These are phyloP conservation scores for Penicillium sp. DNA, from an alignment of 2,329 filamentous ascomycete species.

Conservation along the genomic window DNA sequence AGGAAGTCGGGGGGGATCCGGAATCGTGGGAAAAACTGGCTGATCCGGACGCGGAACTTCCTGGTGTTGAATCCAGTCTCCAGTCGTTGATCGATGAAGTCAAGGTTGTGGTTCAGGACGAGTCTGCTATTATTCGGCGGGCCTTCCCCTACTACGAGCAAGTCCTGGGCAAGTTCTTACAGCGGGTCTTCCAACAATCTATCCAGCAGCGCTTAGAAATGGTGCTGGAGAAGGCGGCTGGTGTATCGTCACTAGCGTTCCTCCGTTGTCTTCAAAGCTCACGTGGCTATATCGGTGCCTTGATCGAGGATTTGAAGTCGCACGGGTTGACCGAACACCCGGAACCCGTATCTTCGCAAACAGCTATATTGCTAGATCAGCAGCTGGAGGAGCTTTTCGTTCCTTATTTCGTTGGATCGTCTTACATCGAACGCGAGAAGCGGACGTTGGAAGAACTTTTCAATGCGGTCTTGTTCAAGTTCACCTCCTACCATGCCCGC, in stretches of 20 bases:
- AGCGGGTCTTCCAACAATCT: conserved; percentile 95
- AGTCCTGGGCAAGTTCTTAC: conserved; percentile 86
- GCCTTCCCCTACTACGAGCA: conserved; percentile 97
- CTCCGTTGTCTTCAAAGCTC: conserved; percentile 87
- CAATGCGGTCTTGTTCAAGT: conserved; percentile 91
- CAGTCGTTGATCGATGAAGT: conserved; percentile 93
- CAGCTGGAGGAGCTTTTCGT: conserved; percentile 66
- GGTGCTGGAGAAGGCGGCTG: conserved; percentile 91
- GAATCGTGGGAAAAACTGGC: conserved; percentile 86
- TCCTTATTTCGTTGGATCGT: conserved; percentile 63
- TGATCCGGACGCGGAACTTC: conserved; percentile 88
- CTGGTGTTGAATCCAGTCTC: conserved; percentile 84
- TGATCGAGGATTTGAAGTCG: conserved; percentile 89
- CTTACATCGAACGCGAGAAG: conserved; percentile 65
- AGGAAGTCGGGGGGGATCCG: conserved; percentile 64
- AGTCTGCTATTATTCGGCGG: conserved; percentile 93
- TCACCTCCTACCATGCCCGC: conserved; percentile 79
- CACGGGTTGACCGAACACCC: conserved; percentile 95
- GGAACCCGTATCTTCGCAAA: conserved; percentile 82
- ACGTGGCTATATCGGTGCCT: conserved; percentile 76
- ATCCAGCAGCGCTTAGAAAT: conserved; percentile 94
- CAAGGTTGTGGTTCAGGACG: conserved; percentile 91
- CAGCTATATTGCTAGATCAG: conserved; percentile 67
- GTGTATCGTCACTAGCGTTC: conserved; percentile 88
- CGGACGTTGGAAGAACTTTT: conserved; percentile 74